Evolutionary conservation across 768 basidiomycete genomes (phyloP).

Genomic region (Tubosaeta sp.): DNA sequence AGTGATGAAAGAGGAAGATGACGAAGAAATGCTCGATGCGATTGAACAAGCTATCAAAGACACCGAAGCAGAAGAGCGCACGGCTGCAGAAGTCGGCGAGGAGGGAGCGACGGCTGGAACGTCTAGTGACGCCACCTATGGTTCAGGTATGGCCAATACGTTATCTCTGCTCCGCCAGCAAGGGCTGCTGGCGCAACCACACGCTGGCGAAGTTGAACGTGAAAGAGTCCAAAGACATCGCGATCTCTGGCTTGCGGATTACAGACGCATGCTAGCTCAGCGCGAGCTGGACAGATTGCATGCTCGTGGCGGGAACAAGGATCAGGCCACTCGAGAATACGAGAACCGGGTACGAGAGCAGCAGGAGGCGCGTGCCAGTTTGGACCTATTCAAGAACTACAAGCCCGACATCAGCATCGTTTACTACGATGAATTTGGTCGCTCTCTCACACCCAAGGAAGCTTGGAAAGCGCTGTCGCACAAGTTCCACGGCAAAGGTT

Average conservation of each 20-base stretch:
- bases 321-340: slow-evolving; percentile 91
- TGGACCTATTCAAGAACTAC: slow-evolving; percentile 88
- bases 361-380: slow-evolving; percentile 76
- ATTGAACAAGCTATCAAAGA: slow-evolving; percentile 68
- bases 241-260: slow-evolving; percentile 87
- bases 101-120: slow-evolving; percentile 49
- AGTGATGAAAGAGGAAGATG: slow-evolving; percentile 74
- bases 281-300: slow-evolving; percentile 78
- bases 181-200: slow-evolving; percentile 71
- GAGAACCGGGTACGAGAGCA: slow-evolving; percentile 91
- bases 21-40: slow-evolving; percentile 73
- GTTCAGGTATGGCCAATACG: slow-evolving; percentile 83
- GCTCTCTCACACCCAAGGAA: slow-evolving; percentile 85
- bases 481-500: slow-evolving; percentile 97
- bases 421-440: slow-evolving; percentile 95
- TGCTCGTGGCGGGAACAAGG: slow-evolving; percentile 76
- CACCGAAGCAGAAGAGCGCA: slow-evolving; percentile 52
- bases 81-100: slow-evolving; percentile 29
- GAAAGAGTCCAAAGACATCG: slow-evolving; percentile 80
- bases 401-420: slow-evolving; percentile 96
- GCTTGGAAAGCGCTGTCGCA: slow-evolving; percentile 98
- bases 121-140: slow-evolving; percentile 72
- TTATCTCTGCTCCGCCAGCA: slow-evolving; percentile 86
- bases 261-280: slow-evolving; percentile 68
- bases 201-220: slow-evolving; percentile 63